Percentiles rank a stretch among this genome's conserved stretches.
Evolutionary conservation across 2,329 filamentous ascomycete species (phyloP).

Genomic region (Ophiosphaerella herpotricha): DNA sequence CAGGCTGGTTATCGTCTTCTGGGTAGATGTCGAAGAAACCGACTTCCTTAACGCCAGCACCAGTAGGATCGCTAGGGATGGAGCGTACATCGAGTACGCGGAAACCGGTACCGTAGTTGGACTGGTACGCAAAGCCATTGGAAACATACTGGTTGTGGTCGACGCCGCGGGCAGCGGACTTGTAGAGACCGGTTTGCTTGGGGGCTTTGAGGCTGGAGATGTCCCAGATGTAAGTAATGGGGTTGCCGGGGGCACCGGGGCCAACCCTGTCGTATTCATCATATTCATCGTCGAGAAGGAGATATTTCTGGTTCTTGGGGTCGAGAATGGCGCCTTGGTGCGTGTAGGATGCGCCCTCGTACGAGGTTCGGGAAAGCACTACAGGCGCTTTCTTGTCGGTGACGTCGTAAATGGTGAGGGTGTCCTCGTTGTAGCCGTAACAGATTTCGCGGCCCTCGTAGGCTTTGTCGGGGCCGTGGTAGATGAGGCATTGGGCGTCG

Average conservation of each 20-base stretch:
- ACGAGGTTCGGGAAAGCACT: slow-evolving; percentile 59
- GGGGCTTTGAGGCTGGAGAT: slow-evolving; percentile 40
- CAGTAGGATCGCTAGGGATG: slow-evolving; percentile 48
- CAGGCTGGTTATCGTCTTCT: slow-evolving; percentile 46
- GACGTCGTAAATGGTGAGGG: slow-evolving; percentile 59
- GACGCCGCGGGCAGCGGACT: slow-evolving; percentile 45
- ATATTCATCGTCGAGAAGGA: slow-evolving; percentile 48
- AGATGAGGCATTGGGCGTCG: slow-evolving; percentile 64
- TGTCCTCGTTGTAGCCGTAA: slow-evolving; percentile 62
- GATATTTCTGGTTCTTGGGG: slow-evolving; percentile 38
- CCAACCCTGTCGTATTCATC: slow-evolving; percentile 46
- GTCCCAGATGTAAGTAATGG: slow-evolving; percentile 48
- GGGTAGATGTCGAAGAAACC: slow-evolving; percentile 52
- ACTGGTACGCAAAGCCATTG: slow-evolving; percentile 50
- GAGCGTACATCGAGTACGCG: slow-evolving; percentile 49
- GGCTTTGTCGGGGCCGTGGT: slow-evolving; percentile 56
- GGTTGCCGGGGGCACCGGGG: slow-evolving; percentile 39
- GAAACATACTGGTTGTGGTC: slow-evolving; percentile 56
- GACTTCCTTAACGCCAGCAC: slow-evolving; percentile 48
- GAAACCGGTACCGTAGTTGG: slow-evolving; percentile 51
- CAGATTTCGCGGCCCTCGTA: slow-evolving; percentile 60
- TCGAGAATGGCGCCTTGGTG: slow-evolving; percentile 62
- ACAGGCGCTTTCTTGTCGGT: slow-evolving; percentile 53
- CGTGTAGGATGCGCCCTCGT: slow-evolving; percentile 62
- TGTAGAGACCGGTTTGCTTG: slow-evolving; percentile 51